Conservation (phyloP, 139 green algal species). For the Gonium pectorale region DNA sequence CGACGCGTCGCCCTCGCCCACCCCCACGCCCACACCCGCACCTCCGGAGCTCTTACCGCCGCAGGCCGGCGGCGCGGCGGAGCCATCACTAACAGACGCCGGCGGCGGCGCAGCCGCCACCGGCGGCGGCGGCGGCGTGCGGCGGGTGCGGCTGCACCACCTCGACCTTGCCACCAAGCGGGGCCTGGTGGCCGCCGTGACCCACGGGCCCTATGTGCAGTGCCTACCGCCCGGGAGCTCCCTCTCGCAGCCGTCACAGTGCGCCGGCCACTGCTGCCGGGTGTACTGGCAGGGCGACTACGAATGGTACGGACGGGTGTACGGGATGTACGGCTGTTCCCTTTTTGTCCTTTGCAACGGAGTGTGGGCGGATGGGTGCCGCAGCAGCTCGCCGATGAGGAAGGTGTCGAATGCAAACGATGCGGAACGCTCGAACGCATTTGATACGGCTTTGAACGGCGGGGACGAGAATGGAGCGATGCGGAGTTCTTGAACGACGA, state of each 20-base stretch:
- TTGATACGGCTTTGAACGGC: no score
- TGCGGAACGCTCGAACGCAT: no score
- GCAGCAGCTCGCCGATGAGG: no score
- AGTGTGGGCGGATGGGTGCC: no score
- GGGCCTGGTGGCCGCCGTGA: not conserved
- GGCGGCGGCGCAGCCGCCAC: not conserved
- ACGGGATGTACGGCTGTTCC: no score
- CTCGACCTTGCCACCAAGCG: not conserved
- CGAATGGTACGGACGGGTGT: conserved; percentile 84
- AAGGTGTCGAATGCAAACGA: no score
- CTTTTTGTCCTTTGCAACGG: no score
- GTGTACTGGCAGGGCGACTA: conserved; percentile 79
- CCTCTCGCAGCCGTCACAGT: not conserved
- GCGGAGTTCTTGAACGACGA: no score
- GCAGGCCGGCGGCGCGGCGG: not conserved
- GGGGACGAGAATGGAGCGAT: no score
- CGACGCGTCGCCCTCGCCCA: not conserved
- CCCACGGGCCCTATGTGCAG: not conserved
- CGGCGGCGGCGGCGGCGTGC: not conserved
- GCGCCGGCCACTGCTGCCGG: conserved; percentile 47
- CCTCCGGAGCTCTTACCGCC: not conserved
- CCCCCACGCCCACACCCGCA: not conserved
- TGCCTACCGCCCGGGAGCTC: not conserved
- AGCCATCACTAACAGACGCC: not conserved
- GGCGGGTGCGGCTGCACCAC: conserved; percentile 11